Conservation (phyloP, 2,329 filamentous ascomycete species). For the Aspergillus fumigatiaffinis region DNA sequence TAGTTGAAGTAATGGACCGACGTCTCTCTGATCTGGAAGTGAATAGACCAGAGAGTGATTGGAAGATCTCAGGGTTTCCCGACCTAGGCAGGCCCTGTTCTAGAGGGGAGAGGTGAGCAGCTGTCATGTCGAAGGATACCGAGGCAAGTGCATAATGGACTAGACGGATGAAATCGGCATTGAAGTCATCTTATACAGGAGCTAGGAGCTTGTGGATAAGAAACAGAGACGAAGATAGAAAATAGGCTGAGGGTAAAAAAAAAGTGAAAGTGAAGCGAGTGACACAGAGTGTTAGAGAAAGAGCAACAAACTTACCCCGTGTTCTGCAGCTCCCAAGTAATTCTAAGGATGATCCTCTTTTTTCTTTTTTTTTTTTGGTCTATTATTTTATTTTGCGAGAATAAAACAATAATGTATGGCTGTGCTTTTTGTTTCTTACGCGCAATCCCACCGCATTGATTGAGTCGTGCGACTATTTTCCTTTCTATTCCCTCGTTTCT, state of each 20-base stretch:
- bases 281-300: background rate
- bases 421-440: conserved; percentile 6
- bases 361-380: background rate
- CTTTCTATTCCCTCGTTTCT: background rate
- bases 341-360: conserved; percentile 1
- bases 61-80: conserved; percentile 16
- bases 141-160: conserved; percentile 14
- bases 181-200: background rate
- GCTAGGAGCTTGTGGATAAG: background rate
- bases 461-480: background rate
- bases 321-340: conserved; percentile 3
- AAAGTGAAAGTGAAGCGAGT: conserved; percentile 3
- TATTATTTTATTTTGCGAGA: conserved; percentile 8
- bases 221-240: background rate
- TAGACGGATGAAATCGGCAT: background rate
- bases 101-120: conserved; percentile 26
- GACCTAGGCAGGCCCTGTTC: conserved; percentile 27
- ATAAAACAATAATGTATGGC: background rate
- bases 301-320: conserved; percentile 5
- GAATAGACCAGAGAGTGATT: conserved; percentile 20
- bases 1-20: conserved; percentile 14
- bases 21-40: conserved; percentile 24
- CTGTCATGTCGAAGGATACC: conserved; percentile 23
- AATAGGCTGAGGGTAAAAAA: background rate
- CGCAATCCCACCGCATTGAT: conserved; percentile 10